These are phyloP conservation scores for Huntiella bhutanensis DNA, from an alignment of 2,329 filamentous ascomycete genomes.

Conservation along the genomic window DNA sequence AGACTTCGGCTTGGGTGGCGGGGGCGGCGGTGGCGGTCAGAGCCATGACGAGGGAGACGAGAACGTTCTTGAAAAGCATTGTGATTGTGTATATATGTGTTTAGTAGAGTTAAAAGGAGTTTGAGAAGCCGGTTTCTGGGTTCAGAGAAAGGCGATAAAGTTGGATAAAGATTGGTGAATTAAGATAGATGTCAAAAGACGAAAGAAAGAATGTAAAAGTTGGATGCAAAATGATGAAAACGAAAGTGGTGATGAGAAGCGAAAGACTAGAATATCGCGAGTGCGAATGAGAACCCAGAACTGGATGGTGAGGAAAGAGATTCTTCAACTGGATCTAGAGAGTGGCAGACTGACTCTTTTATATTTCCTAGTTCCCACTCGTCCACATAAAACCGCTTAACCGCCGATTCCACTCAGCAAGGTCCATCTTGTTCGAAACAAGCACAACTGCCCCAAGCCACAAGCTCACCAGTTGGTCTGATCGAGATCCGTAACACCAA, in stretches of 20 bases:
- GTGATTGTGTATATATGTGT: background rate
- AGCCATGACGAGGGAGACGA: conserved; percentile 1
- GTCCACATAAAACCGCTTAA: too few species aligned
- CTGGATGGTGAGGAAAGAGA: conserved; percentile 5
- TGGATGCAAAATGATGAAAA: conserved; percentile 4
- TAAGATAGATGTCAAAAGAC: background rate
- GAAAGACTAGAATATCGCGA: background rate
- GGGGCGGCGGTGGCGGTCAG: conserved; percentile 5
- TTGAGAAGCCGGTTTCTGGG: too few species aligned
- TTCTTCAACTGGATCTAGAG: background rate
- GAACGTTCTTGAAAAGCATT: conserved; percentile 9
- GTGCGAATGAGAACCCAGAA: conserved; percentile 2
- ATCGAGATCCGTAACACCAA: too few species aligned
- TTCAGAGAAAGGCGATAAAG: too few species aligned
- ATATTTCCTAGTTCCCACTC: background rate
- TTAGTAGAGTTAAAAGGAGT: background rate
- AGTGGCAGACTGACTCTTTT: background rate
- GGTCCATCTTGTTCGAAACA: too few species aligned
- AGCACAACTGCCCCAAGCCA: too few species aligned
- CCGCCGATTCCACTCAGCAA: too few species aligned
- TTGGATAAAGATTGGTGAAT: background rate
- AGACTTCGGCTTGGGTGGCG: background rate
- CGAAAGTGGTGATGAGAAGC: background rate
- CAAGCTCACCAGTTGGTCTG: too few species aligned
- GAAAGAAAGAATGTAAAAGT: conserved; percentile 4